Base-by-base conservation (phyloP, 139 green algal genomes). In the Nannochloris sp. region DNA sequence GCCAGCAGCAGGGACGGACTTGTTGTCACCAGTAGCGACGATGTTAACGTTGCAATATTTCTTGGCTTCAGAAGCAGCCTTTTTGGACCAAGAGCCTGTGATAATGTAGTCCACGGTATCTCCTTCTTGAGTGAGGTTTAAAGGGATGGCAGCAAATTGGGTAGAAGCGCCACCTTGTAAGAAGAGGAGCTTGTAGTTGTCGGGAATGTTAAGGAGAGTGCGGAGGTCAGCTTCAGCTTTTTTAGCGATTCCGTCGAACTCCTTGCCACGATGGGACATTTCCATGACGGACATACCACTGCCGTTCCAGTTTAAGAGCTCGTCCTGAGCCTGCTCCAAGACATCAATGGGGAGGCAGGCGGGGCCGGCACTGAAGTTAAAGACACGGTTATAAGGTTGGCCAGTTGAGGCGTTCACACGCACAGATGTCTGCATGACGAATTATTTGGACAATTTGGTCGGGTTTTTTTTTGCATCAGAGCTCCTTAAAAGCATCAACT, bases 231-330 rank as follows among this genome's bases (percentile, higher is more conserved):
- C 77, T 77, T 99, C 90, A 2, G 95, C 91, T 71, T 96, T 81
- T 31, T 82, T 68, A 8, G 88, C 83, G 60, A 99, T 96, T 59
- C 56, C 72, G 24, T 87, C 85, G 75, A 97, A 99, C 67, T 94
- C 87, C 76, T 97, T 97, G 59, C 92, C 86, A 53, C 95, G 84
- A 71, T 99, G 95, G 54, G 73, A 90, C 95, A 99, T 98, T 85
- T 99, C 95, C 89, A 97, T 96, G 10, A 99, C 90, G 70, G 78
- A 90, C 84, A 95, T 95, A 59, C 95, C 64, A 55, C 67, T 75
- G 51, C 84, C 84, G 30, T 84, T 75, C 80, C 82, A 99, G 83
- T 96, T 95, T n/a, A 98, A 54, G 27, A 97, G 65, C n/a, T 99
- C 95, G 10, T 59, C 66, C 77, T 97, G 89, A 2, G 90, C 84